Conservation (phyloP, 2,329 filamentous ascomycete species). For the Fusarium tuaranense region DNA sequence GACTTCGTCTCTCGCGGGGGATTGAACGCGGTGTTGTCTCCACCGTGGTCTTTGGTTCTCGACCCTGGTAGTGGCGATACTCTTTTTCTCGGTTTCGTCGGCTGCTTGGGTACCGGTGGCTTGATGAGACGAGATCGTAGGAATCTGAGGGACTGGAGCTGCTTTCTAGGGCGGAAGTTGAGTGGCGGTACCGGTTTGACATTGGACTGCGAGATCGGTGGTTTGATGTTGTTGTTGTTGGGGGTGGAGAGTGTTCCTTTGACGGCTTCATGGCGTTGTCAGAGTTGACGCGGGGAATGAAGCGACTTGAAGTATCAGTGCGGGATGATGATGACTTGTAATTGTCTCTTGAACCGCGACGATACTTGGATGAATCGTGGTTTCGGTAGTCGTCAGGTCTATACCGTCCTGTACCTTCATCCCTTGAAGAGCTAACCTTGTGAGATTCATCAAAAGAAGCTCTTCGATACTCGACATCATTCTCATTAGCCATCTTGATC, state of each 20-base stretch:
- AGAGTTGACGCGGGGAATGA: slow-evolving; percentile 28
- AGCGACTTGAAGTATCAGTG: slow-evolving; percentile 25
- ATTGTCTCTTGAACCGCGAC: slow-evolving; percentile 29
- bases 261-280: slow-evolving; percentile 30
- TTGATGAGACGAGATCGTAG: slow-evolving; percentile 24
- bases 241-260: slow-evolving; percentile 27
- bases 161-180: slow-evolving; percentile 25
- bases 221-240: slow-evolving; percentile 1
- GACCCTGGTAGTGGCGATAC: slow-evolving; percentile 45
- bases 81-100: slow-evolving; percentile 43
- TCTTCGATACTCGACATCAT: slow-evolving; percentile 22
- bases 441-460: slow-evolving; percentile 30
- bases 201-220: slow-evolving; percentile 37
- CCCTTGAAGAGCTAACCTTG: slow-evolving; percentile 19
- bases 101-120: slow-evolving; percentile 22
- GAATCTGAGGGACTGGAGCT: slow-evolving; percentile 19
- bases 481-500: slow-evolving; percentile 38
- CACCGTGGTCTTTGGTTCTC: slow-evolving; percentile 22
- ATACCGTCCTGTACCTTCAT: slow-evolving; percentile 28
- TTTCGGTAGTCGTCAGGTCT: slow-evolving; percentile 34
- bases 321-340: slow-evolving; percentile 35
- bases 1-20: slow-evolving; percentile 33
- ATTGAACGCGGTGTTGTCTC: slow-evolving; percentile 37
- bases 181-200: slow-evolving; percentile 37
- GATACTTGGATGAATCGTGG: slow-evolving; percentile 28